phyloP scores from a whole-genome alignment of 805 yeast genomes.

The Ogataea haglerorum region DNA sequence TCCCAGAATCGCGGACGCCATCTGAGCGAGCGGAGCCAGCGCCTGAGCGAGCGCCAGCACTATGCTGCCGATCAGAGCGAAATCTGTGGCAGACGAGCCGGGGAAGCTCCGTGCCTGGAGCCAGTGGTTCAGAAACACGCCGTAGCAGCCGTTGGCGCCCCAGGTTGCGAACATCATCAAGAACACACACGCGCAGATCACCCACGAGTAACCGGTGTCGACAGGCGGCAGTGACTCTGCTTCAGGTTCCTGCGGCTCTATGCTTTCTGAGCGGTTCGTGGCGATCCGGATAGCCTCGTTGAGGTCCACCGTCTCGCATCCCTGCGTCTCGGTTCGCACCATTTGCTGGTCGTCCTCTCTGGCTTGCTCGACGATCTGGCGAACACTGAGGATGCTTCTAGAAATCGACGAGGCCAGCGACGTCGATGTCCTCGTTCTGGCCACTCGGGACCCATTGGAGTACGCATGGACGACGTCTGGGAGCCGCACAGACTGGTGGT shows the following conservation, averaged over 20 bases:
- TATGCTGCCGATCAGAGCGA: slow-evolving; percentile 58
- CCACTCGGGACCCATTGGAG: neutral
- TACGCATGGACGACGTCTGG: neutral
- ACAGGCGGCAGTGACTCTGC: slow-evolving; percentile 31
- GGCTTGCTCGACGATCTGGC: slow-evolving; percentile 19
- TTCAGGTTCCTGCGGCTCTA: neutral
- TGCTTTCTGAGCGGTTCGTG: slow-evolving; percentile 14
- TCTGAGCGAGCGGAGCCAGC: slow-evolving; percentile 23
- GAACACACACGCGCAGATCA: slow-evolving; percentile 39
- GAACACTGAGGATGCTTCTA: slow-evolving; percentile 13
- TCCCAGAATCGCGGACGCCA: slow-evolving; percentile 24
- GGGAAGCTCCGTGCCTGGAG: slow-evolving; percentile 43
- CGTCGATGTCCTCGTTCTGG: slow-evolving; percentile 3
- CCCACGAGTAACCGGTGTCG: slow-evolving; percentile 67
- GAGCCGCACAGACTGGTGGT: neutral
- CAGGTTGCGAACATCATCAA: slow-evolving; percentile 52
- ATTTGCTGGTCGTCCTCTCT: slow-evolving; percentile 25
- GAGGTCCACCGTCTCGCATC: slow-evolving; percentile 21
- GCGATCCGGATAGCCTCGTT: slow-evolving; percentile 27
- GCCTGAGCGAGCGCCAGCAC: slow-evolving; percentile 24
- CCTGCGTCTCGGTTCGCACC: slow-evolving; percentile 18
- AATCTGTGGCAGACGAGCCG: slow-evolving; percentile 54
- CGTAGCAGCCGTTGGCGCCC: slow-evolving; percentile 66
- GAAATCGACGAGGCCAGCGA: slow-evolving; percentile 14
- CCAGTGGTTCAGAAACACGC: slow-evolving; percentile 56